Evolutionary conservation across 2,329 filamentous ascomycete genomes (phyloP), one percentile per base, ranked within the genome.

Genomic region (Aspergillus pseudoglaucus): DNA sequence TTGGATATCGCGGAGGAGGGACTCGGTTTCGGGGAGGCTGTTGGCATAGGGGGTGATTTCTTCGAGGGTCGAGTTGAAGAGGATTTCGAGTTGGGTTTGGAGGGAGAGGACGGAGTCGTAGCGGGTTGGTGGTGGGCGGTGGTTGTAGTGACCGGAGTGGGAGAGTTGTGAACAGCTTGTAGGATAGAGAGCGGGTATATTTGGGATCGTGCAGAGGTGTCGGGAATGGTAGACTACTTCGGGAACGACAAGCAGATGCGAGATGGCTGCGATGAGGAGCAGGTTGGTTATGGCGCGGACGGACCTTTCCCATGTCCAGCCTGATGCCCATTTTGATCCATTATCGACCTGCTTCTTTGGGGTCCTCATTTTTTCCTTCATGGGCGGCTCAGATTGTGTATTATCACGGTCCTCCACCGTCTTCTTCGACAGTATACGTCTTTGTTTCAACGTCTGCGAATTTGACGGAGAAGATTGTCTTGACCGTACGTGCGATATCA

Each of bases 241-340:
- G n/a, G 65, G 65, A 14, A 68, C 50, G 25, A 67, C 49, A 38
- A 67, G 59, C 9, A 67, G 50, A 50, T 68, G 65, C 15, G 59
- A 47, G 47, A 68, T 67, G 25, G 58, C 44, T n/a, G 54, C 54
- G 47, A 62, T 43, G 32, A 67, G 53, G 20, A 63, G 30, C 10
- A 53, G 37, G 46, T 67, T 67, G 51, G 62, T 48, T 18, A 54
- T 23, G 5, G 32, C 46, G 43, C 60, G 59, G 33, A 58, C 18
- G 27, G 51, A 18, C 17, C 37, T 17, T 39, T 39, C 37, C 37
- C 37, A 39, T 5, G 37, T 18, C 37, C 15, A 39, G 37, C 33
- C 25, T 30, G 25, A 37, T 12, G 33, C n/a, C 33, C 6, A 14
- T n/a, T 33, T n/a, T 33, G 12, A 12, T 12, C 32, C 32, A 8